Evolutionary conservation across 768 basidiomycete genomes (phyloP).

Genomic region (Boletus vermiculosoides): DNA sequence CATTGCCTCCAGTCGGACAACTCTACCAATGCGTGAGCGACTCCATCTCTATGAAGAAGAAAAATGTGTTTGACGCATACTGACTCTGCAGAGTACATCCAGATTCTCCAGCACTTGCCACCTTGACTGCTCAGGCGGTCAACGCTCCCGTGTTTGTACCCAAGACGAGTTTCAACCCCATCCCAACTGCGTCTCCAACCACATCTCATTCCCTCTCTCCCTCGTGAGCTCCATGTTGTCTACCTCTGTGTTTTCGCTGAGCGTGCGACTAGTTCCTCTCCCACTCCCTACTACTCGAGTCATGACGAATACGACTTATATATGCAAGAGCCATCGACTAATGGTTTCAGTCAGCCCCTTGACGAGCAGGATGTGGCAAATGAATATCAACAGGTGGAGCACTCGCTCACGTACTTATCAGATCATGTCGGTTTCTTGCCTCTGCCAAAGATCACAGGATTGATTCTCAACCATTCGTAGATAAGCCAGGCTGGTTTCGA

Average conservation of each 20-base stretch:
- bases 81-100: constrained; percentile 35
- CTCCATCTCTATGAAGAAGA: not conserved
- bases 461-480: not conserved
- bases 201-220: constrained; percentile 31
- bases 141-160: constrained; percentile 87
- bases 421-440: constrained; percentile 22
- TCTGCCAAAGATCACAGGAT: not conserved
- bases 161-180: constrained; percentile 52
- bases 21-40: constrained; percentile 28
- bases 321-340: constrained; percentile 8
- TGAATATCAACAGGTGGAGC: constrained; percentile 26
- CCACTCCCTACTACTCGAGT: constrained; percentile 27
- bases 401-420: constrained; percentile 19
- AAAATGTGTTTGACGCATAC: not conserved
- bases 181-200: constrained; percentile 11
- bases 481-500: constrained; percentile 33
- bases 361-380: constrained; percentile 17
- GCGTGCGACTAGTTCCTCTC: constrained; percentile 24
- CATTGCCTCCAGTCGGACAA: constrained; percentile 18
- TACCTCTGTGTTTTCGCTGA: constrained; percentile 5
- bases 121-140: constrained; percentile 62
- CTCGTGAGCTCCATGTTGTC: constrained; percentile 20
- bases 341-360: constrained; percentile 4
- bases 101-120: constrained; percentile 43
- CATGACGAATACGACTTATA: constrained; percentile 43